Evolutionary conservation across 2,329 filamentous ascomycete species (phyloP).

Genomic region (Stachybotrys echinatus): DNA sequence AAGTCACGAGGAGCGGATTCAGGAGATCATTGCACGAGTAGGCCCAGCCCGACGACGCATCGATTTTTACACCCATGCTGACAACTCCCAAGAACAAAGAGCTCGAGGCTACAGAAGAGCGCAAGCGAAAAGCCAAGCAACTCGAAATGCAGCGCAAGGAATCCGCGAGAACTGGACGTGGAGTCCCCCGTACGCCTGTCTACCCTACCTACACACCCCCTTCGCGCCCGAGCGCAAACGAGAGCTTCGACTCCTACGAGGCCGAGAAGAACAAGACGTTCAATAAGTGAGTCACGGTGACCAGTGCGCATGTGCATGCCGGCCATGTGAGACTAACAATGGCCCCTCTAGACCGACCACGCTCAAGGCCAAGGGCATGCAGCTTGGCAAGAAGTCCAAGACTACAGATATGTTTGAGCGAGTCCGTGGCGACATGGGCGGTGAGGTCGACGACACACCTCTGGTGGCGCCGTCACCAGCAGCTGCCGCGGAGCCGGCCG

Average conservation of each 20-base stretch:
- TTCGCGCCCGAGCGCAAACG: conserved; percentile 64
- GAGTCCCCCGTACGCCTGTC: conserved; percentile 66
- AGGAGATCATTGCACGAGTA: conserved; percentile 93
- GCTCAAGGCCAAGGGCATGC: conserved; percentile 95
- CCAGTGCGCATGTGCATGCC: neutral
- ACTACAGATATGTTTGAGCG: conserved; percentile 96
- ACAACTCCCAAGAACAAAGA: conserved; percentile 76
- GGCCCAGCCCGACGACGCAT: too few species aligned
- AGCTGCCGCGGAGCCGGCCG: conserved; percentile 44
- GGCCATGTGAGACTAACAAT: neutral
- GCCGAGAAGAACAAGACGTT: conserved; percentile 93
- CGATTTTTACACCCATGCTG: too few species aligned
- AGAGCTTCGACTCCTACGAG: conserved; percentile 91
- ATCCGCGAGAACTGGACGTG: conserved; percentile 69
- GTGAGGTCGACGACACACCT: conserved; percentile 73
- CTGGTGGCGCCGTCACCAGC: conserved; percentile 56
- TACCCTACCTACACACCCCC: conserved; percentile 89
- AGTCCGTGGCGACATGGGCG: conserved; percentile 85
- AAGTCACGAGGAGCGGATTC: conserved; percentile 96
- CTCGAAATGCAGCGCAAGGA: conserved; percentile 99
- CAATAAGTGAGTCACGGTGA: conserved; percentile 57
- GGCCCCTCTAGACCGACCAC: conserved; percentile 47
- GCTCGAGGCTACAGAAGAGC: conserved; percentile 93
- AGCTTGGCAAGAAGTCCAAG: conserved; percentile 97
- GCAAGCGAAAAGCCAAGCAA: conserved; percentile 97